Base-by-base conservation (phyloP, 2,329 filamentous ascomycete species). In the Aspergillus sp. region DNA sequence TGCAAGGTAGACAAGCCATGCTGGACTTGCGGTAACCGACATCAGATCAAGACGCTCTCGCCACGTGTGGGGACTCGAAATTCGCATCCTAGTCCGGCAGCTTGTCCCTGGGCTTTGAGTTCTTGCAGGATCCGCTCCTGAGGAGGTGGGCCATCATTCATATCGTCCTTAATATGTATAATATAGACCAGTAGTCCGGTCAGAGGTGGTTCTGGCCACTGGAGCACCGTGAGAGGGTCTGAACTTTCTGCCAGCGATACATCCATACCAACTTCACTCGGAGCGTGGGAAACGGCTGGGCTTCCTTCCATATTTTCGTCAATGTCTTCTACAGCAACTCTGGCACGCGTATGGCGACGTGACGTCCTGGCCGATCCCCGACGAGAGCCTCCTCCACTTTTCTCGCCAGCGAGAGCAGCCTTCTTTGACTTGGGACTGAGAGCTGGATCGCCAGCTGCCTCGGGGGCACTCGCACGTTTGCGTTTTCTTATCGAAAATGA, bases 161-260 rank as follows among this genome's bases (percentile, higher is more conserved):
- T 79, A 21, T 85, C 89, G 65, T 98, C 94, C 74, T 99, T 99
- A 70, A 98, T 86, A 72, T 99, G 95, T 39, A 98, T 98, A 58
- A 98, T 87, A 53, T 97, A 88, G 1, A 99, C 81, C 64, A 87
- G 90, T 28, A 98, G 73, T 0, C 92, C 92, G 55, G 82, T 80
- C 4, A 99, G 81, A 6, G 88, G 87, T 52, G 70, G 72, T 60
- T 60, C 58, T 4, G 41, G 48, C 43, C 53, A 45, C 4, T 51
- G 30, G 23, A 32, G 6, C 45, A 51, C 36, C 10, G 32, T 58
- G 70, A 61, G 58, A 60, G 32, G 66, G 65, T 67, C 32, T 30
- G 57, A 39, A 55, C 58, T 36, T 49, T 55, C 63, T 30, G 51
- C 39, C 12, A 62, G 17, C 30, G 61, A 52, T 2, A 54, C 52